Evolutionary conservation across 371 early-diverging fungal genomes (phyloP), one percentile per base, ranked within the genome.

Genomic region (Rhizopus arrhizus): DNA sequence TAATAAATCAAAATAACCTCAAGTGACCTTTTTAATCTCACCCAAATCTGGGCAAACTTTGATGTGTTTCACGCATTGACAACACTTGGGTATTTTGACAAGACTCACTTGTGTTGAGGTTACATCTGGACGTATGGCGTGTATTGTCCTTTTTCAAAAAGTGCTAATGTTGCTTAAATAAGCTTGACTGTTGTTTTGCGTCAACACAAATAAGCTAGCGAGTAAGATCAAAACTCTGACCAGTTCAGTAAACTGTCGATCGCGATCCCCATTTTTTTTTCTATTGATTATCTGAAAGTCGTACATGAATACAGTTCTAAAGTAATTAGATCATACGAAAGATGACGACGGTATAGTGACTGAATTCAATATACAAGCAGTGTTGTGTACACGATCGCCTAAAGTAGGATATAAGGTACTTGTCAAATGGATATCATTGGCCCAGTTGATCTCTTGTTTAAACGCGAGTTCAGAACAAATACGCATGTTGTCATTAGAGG

Each of bases 211-310:
- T 38, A 89, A 69, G 11, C 76, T 62, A 3, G 85, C 85, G 4
- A 92, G 88, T 3, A 97, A 56, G 53, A 92, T 81, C 13, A 95
- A 79, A 1, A 83, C 73, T 53, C 82, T 83, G 38, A 97, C 77
- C 3, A 96, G 97, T 60, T 96, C 96, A 0, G 95, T 89, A 29
- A 87, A 65, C 97, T 96, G 96, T 82, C 83, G 7, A 83, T 70
- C 54, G 91, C 71, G 22, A 80, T 77, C 29, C 88, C 78, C 31
- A 93, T 22, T 22, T 22, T 22, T 22, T 22, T 22, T 22, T n/a
- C n/a, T 22, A 22, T 22, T 22, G 22, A 22, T 43, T 43, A 1
- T 43, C 15, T 43, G 13, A n/a, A 31, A 48, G 28, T 48, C 31
- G 49, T 31, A 48, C 49, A 31, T 15, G 31, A 9, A 32, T 28